A percentile compares a stretch with the other conserved stretches of the same genome.
phyloP scores from a whole-genome alignment of 139 green algal genomes.

The Chlorella sp. region DNA sequence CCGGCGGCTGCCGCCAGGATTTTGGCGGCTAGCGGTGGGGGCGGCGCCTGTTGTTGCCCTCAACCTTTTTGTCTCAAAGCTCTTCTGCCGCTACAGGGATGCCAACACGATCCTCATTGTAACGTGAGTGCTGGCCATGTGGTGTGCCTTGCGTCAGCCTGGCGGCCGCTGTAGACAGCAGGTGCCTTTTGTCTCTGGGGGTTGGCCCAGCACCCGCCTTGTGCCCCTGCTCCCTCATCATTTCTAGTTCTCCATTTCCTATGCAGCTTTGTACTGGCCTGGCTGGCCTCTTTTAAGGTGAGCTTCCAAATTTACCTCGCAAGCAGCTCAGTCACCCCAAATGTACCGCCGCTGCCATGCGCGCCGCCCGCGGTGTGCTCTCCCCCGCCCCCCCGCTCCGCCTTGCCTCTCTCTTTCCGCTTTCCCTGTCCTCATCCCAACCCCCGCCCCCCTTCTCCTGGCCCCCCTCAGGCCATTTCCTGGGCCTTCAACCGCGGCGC shows the following conservation, averaged over 20 bases:
- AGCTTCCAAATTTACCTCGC: background rate
- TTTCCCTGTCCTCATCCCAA: too few relatives aligned
- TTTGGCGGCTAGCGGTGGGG: background rate
- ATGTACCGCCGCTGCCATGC: too few relatives aligned
- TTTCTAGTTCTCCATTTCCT: background rate
- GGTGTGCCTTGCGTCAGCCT: background rate
- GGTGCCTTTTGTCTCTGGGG: too few relatives aligned
- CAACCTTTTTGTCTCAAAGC: background rate
- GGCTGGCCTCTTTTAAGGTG: constrained; percentile 21
- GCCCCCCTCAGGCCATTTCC: background rate
- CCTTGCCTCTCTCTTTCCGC: background rate
- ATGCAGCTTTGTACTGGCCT: background rate
- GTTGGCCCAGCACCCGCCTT: background rate
- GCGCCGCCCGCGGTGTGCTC: background rate
- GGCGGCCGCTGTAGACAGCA: too few relatives aligned
- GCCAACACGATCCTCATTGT: background rate
- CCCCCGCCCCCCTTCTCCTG: background rate
- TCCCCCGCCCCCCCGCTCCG: too few relatives aligned
- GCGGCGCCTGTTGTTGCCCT: background rate
- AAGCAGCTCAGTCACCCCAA: background rate
- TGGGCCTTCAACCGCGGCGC: constrained; percentile 31
- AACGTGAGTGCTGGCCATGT: background rate
- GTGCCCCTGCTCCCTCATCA: background rate
- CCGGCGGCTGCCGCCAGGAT: background rate
- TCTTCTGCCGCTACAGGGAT: constrained; percentile 23